Evolutionary conservation across 2,329 filamentous ascomycete species (phyloP).

Genomic region (Zymoseptoria passerinii): DNA sequence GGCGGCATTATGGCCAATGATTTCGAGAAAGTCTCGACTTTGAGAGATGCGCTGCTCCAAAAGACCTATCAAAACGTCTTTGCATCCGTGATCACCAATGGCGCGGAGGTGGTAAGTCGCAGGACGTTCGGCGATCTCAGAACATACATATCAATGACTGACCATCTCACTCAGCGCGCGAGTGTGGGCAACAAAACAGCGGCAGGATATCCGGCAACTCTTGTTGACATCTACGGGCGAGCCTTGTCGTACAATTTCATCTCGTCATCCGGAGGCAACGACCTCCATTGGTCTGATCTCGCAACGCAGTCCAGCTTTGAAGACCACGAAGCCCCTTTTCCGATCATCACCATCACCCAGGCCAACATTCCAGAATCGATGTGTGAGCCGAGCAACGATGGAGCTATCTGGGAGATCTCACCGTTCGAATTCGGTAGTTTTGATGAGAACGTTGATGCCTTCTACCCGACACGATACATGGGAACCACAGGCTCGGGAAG

Average conservation of each 20-base stretch:
- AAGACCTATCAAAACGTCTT: slow-evolving; percentile 10
- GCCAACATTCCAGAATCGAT: slow-evolving; percentile 5
- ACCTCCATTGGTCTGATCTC: neutral
- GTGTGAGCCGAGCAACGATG: slow-evolving; percentile 2
- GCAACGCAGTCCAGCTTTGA: slow-evolving; percentile 4
- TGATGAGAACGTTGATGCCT: slow-evolving; percentile 7
- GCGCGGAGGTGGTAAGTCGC: neutral
- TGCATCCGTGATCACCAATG: neutral
- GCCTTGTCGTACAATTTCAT: slow-evolving; percentile 8
- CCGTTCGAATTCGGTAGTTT: slow-evolving; percentile 10
- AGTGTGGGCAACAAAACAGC: slow-evolving; percentile 8
- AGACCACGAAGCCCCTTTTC: slow-evolving; percentile 7
- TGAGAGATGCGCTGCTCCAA: slow-evolving; percentile 4
- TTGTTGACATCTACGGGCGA: slow-evolving; percentile 9
- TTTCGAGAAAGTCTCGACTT: slow-evolving; percentile 8
- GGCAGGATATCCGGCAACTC: slow-evolving; percentile 7
- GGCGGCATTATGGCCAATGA: slow-evolving; percentile 11
- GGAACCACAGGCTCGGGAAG: slow-evolving; percentile 1
- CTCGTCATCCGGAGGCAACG: slow-evolving; percentile 1
- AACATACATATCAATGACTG: neutral
- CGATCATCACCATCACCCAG: slow-evolving; percentile 11
- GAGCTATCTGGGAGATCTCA: slow-evolving; percentile 10
- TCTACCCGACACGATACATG: slow-evolving; percentile 11
- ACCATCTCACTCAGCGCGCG: slow-evolving; percentile 1
- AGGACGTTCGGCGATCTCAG: neutral